These are phyloP conservation scores for Tetrahymena thermophila DNA, from an alignment of 73 alveolate species.

Conservation along the genomic window DNA sequence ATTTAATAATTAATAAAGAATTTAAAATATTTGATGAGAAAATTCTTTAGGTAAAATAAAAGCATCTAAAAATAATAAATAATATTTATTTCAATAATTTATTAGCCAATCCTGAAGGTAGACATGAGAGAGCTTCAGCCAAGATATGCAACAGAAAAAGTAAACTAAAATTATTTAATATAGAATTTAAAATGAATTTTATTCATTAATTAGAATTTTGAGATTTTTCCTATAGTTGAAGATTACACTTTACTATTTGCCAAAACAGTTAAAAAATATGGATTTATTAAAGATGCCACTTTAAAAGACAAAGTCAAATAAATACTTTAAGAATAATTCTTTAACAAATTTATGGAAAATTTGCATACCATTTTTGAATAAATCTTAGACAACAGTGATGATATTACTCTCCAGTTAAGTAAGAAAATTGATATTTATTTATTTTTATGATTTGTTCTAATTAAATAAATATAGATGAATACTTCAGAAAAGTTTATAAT, in stretches of 20 bases:
- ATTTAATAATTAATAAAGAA: neutral
- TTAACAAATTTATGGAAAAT: neutral
- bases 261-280: neutral
- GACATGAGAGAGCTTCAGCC: neutral
- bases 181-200: neutral
- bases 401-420: neutral
- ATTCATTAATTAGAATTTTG: neutral
- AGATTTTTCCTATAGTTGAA: neutral
- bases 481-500: neutral
- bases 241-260: neutral
- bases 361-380: neutral
- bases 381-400: neutral
- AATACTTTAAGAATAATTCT: neutral
- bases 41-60: neutral
- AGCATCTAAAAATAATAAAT: neutral
- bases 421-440: neutral
- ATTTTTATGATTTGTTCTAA: neutral
- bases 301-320: neutral
- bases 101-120: neutral
- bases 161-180: neutral
- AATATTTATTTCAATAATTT: neutral
- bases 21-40: neutral
- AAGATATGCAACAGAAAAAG: neutral
- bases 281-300: neutral
- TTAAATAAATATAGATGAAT: neutral